phyloP scores from a whole-genome alignment of 345 rosid genomes.

The Excoecaria cochinchinensis region DNA sequence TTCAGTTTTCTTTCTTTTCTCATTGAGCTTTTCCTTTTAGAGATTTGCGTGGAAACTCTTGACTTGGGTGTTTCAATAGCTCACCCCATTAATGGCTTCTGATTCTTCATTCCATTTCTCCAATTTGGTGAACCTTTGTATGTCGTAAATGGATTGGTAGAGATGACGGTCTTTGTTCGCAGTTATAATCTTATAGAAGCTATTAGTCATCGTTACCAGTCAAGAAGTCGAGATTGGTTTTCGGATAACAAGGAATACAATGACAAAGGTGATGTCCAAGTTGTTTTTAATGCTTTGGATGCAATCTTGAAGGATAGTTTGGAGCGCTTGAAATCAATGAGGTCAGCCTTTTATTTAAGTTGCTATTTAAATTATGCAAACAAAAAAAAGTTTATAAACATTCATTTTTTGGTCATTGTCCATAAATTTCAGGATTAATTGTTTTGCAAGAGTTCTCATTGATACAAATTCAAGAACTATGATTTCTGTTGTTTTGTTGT shows the following conservation, averaged over 20 bases:
- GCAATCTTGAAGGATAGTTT: conserved; percentile 57
- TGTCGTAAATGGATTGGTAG: conserved; percentile 7
- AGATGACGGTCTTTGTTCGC: conserved; percentile 25
- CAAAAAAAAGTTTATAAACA: no score
- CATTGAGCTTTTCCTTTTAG: no score
- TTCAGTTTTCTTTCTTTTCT: neutral
- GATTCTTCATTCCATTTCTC: neutral
- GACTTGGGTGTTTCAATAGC: neutral
- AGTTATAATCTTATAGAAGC: conserved; percentile 18
- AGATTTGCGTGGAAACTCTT: no score
- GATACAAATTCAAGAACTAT: neutral
- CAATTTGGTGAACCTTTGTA: conserved; percentile 7
- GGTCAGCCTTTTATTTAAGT: conserved; percentile 34
- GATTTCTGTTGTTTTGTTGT: conserved; percentile 12
- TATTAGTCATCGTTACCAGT: conserved; percentile 18
- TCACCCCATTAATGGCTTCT: neutral
- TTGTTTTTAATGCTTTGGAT: conserved; percentile 54
- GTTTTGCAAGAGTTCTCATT: neutral
- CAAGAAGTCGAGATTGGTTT: conserved; percentile 34
- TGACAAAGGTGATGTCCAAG: conserved; percentile 39
- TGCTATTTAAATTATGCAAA: neutral
- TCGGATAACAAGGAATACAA: conserved; percentile 31
- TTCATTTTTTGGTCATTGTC: neutral
- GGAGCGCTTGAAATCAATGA: conserved; percentile 64
- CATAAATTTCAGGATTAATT: neutral